phyloP scores from a whole-genome alignment of 257 asterid species.

The Nicotiana benthamiana region DNA sequence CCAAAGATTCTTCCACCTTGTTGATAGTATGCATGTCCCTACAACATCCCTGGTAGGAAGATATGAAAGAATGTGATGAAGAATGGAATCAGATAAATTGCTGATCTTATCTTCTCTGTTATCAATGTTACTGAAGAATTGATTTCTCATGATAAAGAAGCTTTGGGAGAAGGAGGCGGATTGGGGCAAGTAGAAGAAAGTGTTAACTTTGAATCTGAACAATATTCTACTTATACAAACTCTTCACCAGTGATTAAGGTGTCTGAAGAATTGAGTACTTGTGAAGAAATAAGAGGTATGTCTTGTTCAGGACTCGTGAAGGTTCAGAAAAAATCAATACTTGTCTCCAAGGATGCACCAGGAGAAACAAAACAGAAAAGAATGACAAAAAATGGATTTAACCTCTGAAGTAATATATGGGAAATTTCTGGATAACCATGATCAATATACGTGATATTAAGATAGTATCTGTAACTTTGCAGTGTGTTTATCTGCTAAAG shows the following conservation, averaged over 20 bases:
- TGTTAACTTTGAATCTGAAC: slow-evolving; percentile 4
- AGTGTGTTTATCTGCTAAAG: neutral
- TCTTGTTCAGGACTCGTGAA: neutral
- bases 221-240: neutral
- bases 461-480: neutral
- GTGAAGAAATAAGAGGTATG: slow-evolving; percentile 3
- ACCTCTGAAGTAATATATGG: neutral
- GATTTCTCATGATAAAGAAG: slow-evolving; percentile 3
- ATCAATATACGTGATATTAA: neutral
- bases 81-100: slow-evolving; percentile 39
- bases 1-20: slow-evolving; percentile 50
- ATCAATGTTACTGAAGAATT: slow-evolving; percentile 8
- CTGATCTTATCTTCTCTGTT: slow-evolving; percentile 31
- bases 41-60: slow-evolving; percentile 48
- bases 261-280: slow-evolving; percentile 4
- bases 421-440: neutral
- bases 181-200: neutral
- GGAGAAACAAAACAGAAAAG: neutral
- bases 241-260: slow-evolving; percentile 3
- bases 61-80: slow-evolving; percentile 43
- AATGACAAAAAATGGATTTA: neutral
- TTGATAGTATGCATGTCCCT: slow-evolving; percentile 36
- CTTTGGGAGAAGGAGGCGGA: slow-evolving; percentile 11
- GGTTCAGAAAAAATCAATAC: neutral
- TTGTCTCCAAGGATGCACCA: neutral